These are phyloP conservation scores for Ceratocystis eucalypticola DNA, from an alignment of 2,329 filamentous ascomycete genomes.

Conservation along the genomic window DNA sequence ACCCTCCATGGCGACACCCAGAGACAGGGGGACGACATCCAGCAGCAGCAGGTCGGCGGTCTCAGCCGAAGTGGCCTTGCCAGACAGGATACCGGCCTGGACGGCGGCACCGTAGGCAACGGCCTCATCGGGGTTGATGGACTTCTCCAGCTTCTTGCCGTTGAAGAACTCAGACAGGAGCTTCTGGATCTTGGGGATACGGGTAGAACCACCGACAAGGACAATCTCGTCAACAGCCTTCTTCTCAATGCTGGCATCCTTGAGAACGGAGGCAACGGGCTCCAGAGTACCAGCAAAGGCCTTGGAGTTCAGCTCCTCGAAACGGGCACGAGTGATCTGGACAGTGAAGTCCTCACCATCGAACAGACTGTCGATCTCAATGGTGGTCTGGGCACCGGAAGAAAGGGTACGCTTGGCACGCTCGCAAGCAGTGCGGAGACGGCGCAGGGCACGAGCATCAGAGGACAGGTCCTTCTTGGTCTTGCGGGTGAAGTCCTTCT, in stretches of 20 bases:
- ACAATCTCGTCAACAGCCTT: constrained; percentile 92
- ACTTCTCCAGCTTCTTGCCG: constrained; percentile 99
- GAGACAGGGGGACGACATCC: constrained; percentile 89
- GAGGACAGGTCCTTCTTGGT: constrained; percentile 64
- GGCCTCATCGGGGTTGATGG: constrained; percentile 99
- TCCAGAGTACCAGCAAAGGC: constrained; percentile 87
- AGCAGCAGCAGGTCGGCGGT: constrained; percentile 88
- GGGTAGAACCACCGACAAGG: constrained; percentile 95
- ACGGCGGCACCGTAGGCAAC: constrained; percentile 98
- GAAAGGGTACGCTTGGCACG: constrained; percentile 98
- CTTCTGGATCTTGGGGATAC: constrained; percentile 99
- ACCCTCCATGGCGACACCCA: constrained; percentile 98
- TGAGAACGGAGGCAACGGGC: constrained; percentile 90
- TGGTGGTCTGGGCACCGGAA: constrained; percentile 90
- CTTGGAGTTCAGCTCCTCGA: constrained; percentile 96
- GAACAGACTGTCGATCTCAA: constrained; percentile 97
- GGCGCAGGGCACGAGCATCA: constrained; percentile 83
- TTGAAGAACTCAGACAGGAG: constrained; percentile 97
- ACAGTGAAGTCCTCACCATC: constrained; percentile 96
- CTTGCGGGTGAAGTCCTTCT: constrained; percentile 84
- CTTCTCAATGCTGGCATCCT: constrained; percentile 84
- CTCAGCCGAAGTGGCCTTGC: constrained; percentile 91
- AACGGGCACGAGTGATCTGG: constrained; percentile 94
- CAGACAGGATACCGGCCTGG: constrained; percentile 95
- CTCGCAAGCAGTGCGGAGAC: constrained; percentile 95